Conservation (phyloP, 2,329 filamentous ascomycete genomes). For the Colletotrichum simmondsii region DNA sequence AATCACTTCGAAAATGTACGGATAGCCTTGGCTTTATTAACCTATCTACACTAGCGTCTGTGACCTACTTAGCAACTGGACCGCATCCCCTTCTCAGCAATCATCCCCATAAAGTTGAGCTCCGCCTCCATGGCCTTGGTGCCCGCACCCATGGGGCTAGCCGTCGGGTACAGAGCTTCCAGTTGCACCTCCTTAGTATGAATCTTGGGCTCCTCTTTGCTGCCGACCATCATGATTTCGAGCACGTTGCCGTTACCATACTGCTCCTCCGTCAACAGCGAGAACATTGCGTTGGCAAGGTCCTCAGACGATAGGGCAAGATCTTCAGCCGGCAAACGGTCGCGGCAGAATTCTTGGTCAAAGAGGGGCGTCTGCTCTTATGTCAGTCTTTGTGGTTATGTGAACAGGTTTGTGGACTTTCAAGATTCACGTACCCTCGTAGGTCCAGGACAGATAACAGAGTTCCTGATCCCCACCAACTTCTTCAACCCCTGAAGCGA, state of each 20-base stretch:
- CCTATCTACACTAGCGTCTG: background rate
- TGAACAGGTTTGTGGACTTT: too few species aligned
- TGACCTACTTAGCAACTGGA: background rate
- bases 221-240: slow-evolving; percentile 35
- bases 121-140: slow-evolving; percentile 11
- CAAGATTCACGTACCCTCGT: background rate
- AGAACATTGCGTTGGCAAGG: slow-evolving; percentile 29
- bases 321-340: background rate
- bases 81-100: slow-evolving; percentile 8
- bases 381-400: background rate
- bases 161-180: slow-evolving; percentile 3
- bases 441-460: background rate
- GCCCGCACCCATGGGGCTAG: slow-evolving; percentile 3
- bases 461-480: background rate
- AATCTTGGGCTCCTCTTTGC: slow-evolving; percentile 20
- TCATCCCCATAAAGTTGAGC: slow-evolving; percentile 2
- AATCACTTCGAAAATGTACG: too few species aligned
- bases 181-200: slow-evolving; percentile 31
- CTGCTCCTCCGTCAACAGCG: slow-evolving; percentile 25
- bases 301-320: background rate
- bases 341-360: background rate
- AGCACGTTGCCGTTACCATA: slow-evolving; percentile 37
- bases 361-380: background rate
- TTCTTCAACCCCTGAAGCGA: background rate
- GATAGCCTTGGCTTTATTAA: too few species aligned